Percentiles rank a stretch among this genome's conserved stretches.
Evolutionary conservation across 371 early-diverging fungal genomes (phyloP).

Genomic region (Haplosporangium sp.): DNA sequence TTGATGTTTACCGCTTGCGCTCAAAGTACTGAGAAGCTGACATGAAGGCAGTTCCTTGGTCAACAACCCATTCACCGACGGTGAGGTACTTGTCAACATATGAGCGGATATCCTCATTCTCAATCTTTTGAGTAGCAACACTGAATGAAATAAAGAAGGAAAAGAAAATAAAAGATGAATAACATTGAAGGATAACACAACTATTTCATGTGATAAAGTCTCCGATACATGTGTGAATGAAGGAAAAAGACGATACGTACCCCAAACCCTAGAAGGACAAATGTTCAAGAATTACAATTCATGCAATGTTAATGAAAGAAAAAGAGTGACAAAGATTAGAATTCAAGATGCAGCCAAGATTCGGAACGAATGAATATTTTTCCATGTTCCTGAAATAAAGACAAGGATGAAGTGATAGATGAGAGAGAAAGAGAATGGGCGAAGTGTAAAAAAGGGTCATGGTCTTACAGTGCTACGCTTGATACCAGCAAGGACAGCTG

Average conservation of each 20-base stretch:
- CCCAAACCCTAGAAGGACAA: slow-evolving; percentile 24
- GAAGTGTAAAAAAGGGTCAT: neutral
- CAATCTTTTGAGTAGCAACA: slow-evolving; percentile 66
- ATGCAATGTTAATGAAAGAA: neutral
- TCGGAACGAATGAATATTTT: neutral
- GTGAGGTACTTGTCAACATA: slow-evolving; percentile 70
- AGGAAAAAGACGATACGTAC: slow-evolving; percentile 4
- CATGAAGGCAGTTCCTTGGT: slow-evolving; percentile 68
- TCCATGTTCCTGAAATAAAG: neutral
- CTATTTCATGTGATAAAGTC: too few species aligned
- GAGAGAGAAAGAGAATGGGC: neutral
- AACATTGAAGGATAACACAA: too few species aligned
- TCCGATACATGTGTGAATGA: neutral
- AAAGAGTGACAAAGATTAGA: slow-evolving; percentile 1
- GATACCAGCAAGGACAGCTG: slow-evolving; percentile 82
- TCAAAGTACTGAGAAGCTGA: slow-evolving; percentile 71
- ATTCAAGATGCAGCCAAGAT: neutral
- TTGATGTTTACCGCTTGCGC: slow-evolving; percentile 61
- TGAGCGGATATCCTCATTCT: slow-evolving; percentile 65
- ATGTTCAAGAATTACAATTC: neutral
- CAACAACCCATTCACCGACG: slow-evolving; percentile 78
- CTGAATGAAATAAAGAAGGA: slow-evolving; percentile 46
- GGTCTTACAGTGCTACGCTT: slow-evolving; percentile 73
- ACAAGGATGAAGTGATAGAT: neutral
- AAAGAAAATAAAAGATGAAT: neutral